phyloP scores from a whole-genome alignment of 2,329 filamentous ascomycete genomes.

The Chaetomium globosum region DNA sequence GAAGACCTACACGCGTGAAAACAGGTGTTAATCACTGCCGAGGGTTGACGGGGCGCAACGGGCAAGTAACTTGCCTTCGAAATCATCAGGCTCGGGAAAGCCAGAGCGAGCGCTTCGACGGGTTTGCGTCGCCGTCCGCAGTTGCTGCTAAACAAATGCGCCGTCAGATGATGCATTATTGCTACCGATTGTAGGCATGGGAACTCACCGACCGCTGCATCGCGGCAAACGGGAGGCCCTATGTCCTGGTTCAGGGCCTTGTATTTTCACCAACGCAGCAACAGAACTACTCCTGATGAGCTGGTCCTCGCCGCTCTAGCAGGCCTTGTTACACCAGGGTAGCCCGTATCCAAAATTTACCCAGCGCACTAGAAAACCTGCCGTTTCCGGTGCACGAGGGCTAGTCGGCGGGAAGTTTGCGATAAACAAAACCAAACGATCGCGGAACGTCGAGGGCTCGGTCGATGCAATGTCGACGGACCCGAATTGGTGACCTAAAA shows the following conservation, averaged over 20 bases:
- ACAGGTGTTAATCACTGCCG: not conserved
- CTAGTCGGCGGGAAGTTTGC: not conserved
- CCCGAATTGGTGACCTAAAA: not conserved
- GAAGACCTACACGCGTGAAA: slow-evolving; percentile 65
- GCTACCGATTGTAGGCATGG: not conserved
- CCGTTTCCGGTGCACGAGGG: not conserved
- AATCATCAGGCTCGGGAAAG: slow-evolving; percentile 63
- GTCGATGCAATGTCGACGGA: too few species aligned
- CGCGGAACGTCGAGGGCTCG: not conserved
- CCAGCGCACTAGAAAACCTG: not conserved
- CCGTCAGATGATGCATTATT: slow-evolving; percentile 1
- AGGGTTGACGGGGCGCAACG: not conserved
- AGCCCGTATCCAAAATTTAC: not conserved
- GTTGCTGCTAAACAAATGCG: slow-evolving; percentile 26
- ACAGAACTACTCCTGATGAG: not conserved
- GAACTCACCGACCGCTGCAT: slow-evolving; percentile 30
- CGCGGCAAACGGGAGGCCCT: not conserved
- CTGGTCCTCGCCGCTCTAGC: not conserved
- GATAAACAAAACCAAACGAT: not conserved
- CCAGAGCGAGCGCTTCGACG: slow-evolving; percentile 60
- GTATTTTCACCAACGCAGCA: not conserved
- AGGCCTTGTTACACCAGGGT: not conserved
- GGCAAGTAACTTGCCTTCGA: slow-evolving; percentile 49
- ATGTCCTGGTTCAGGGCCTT: not conserved
- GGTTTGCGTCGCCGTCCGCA: slow-evolving; percentile 48